A percentile compares a stretch with the other conserved stretches of the same genome.
These are phyloP conservation scores for Myxozyma neotropica DNA, from an alignment of 805 yeast genomes.

Conservation along the genomic window DNA sequence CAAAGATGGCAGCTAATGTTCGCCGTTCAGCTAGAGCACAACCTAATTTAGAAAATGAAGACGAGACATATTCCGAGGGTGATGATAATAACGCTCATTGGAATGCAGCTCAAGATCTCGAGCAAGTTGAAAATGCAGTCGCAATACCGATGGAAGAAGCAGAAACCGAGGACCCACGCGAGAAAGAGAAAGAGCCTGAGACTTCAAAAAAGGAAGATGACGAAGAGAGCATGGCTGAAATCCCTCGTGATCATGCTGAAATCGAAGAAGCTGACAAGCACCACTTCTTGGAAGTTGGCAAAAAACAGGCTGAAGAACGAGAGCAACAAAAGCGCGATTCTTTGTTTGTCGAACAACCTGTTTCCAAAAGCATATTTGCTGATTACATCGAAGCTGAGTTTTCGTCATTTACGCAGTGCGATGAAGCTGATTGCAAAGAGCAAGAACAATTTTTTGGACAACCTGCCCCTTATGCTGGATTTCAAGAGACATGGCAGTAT, in stretches of 20 bases:
- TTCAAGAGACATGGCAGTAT: constrained; percentile 28
- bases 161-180: neutral
- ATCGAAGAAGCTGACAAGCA: constrained; percentile 5
- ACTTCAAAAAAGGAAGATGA: neutral
- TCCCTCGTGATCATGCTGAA: constrained; percentile 4
- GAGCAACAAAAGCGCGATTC: constrained; percentile 17
- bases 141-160: neutral
- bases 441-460: constrained; percentile 20
- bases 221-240: constrained; percentile 16
- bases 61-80: neutral
- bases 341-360: constrained; percentile 18
- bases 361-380: constrained; percentile 11
- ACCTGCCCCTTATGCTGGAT: constrained; percentile 11
- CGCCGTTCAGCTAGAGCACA: neutral
- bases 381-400: constrained; percentile 17
- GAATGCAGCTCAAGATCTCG: constrained; percentile 1
- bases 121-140: neutral
- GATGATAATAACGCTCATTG: neutral
- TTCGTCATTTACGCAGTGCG: constrained; percentile 25
- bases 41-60: neutral
- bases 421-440: constrained; percentile 24
- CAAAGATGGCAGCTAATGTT: no score
- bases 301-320: constrained; percentile 14
- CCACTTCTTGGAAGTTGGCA: constrained; percentile 12
- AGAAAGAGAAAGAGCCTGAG: neutral